These are phyloP conservation scores for Mucor velutinosus DNA, from an alignment of 371 early-diverging fungal species.

Conservation along the genomic window DNA sequence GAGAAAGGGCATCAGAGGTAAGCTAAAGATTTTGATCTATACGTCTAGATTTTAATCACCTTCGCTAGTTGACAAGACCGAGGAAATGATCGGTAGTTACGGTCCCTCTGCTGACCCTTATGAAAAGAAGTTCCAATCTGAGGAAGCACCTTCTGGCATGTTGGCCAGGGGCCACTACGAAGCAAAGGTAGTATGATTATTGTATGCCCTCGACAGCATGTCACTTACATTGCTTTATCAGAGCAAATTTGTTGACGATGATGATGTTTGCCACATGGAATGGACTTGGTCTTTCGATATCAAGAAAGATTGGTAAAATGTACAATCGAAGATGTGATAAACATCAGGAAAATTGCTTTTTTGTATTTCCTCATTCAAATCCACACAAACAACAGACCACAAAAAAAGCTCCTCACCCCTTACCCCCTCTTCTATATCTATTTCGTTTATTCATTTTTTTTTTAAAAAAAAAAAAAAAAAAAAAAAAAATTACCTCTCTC, in stretches of 20 bases:
- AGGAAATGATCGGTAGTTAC: constrained; percentile 96
- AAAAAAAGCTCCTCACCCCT: neutral
- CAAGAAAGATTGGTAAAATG: constrained; percentile 67
- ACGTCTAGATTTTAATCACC: neutral
- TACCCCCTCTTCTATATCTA: neutral
- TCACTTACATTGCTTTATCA: constrained; percentile 7
- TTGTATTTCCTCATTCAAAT: neutral
- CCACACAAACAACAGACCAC: neutral
- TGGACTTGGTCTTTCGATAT: constrained; percentile 72
- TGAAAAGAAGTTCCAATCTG: constrained; percentile 81
- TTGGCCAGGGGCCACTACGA: constrained; percentile 90
- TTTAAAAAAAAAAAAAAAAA: too few species aligned
- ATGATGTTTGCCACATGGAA: constrained; percentile 59
- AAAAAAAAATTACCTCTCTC: neutral
- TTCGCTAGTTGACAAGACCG: constrained; percentile 80
- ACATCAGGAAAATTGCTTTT: neutral
- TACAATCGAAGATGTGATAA: constrained; percentile 3
- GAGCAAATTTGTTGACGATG: constrained; percentile 70
- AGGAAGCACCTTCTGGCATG: constrained; percentile 92
- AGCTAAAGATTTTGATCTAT: neutral
- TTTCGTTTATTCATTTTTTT: neutral
- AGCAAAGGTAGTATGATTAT: constrained; percentile 58
- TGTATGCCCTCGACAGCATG: neutral
- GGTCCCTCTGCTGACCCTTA: constrained; percentile 80
- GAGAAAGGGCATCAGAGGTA: constrained; percentile 79